Evolutionary conservation across 805 yeast genomes (phyloP), one percentile per base, ranked within the genome.

Genomic region (Zygosaccharomyces rouxii): DNA sequence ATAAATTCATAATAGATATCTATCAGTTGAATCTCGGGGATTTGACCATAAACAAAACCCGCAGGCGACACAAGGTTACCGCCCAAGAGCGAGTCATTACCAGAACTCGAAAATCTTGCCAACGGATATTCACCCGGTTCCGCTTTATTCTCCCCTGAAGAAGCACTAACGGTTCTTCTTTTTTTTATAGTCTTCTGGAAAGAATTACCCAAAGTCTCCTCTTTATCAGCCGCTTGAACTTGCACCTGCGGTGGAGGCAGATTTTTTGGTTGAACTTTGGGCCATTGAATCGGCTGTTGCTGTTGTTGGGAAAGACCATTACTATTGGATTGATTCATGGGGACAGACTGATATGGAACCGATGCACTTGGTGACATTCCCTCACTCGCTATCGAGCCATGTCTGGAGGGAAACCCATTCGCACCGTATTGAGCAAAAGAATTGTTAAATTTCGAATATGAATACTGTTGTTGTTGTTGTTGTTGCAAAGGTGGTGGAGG

Each of bases 1-100:
- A 71, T 66, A 56, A 74, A 77, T 50, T 74, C 78, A 53, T 77
- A 78, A 55, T 55, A 79, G 47, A 66, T 66, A 62, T 68, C 76
- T 64, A 69, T 73, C 68, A 68, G 64, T 59, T 65, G 77, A 55
- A 55, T 55, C 47, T 66, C 69, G 7, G 64, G 56, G 2, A 64
- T 62, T 41, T 60, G 62, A 1, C 65, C 66, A 48, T 62, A 64
- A 3, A 52, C 47, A 14, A 59, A 52, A 10, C 43, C 42, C 25
- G 44, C 44, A 6, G 44, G 44, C 11, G 44, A 41, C 16, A 19
- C 38, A 47, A 38, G 4, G 35, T 38, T 16, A n/a, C 28, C 16
- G 41, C 31, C 18, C 44, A 35, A n/a, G 40, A 41, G 21, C 42
- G 44, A 14, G 5, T 41, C 35, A 6, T 18, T 21, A 16, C 22